Evolutionary conservation across 768 basidiomycete genomes (phyloP).

Genomic region (Trametopsis cervina): DNA sequence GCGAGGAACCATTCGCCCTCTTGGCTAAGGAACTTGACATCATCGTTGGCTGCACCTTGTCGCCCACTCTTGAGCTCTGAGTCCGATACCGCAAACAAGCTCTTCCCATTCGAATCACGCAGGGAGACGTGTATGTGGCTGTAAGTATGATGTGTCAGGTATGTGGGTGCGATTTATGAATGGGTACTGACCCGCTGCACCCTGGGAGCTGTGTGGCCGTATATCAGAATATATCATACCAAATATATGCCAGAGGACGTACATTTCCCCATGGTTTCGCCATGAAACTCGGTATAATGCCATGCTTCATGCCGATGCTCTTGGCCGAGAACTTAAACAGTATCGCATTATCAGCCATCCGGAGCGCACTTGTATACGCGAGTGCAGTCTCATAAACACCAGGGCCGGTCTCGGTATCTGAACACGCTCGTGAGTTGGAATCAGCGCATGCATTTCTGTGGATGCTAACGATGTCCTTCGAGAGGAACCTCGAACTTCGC

Average conservation of each 20-base stretch:
- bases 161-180: not conserved
- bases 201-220: slow-evolving; percentile 66
- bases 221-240: not conserved
- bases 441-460: not conserved
- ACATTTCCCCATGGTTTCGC: slow-evolving; percentile 95
- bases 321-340: slow-evolving; percentile 92
- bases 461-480: slow-evolving; percentile 73
- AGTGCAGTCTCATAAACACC: slow-evolving; percentile 85
- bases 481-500: slow-evolving; percentile 68
- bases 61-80: slow-evolving; percentile 58
- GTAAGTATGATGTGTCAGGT: slow-evolving; percentile 1
- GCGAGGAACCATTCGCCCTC: slow-evolving; percentile 92
- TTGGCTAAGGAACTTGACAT: slow-evolving; percentile 79
- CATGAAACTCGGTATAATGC: slow-evolving; percentile 95
- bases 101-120: slow-evolving; percentile 57
- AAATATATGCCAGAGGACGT: slow-evolving; percentile 26
- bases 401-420: slow-evolving; percentile 91
- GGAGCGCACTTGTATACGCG: slow-evolving; percentile 68
- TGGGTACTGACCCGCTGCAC: slow-evolving; percentile 70
- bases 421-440: not conserved
- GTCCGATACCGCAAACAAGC: slow-evolving; percentile 71
- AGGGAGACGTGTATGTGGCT: slow-evolving; percentile 93
- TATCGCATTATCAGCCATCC: slow-evolving; percentile 88
- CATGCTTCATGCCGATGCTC: slow-evolving; percentile 84
- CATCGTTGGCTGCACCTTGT: slow-evolving; percentile 63